A percentile compares a stretch with the other conserved stretches of the same genome.
Evolutionary conservation across 2,329 filamentous ascomycete species (phyloP).

Genomic region (Annulohypoxylon truncatum): DNA sequence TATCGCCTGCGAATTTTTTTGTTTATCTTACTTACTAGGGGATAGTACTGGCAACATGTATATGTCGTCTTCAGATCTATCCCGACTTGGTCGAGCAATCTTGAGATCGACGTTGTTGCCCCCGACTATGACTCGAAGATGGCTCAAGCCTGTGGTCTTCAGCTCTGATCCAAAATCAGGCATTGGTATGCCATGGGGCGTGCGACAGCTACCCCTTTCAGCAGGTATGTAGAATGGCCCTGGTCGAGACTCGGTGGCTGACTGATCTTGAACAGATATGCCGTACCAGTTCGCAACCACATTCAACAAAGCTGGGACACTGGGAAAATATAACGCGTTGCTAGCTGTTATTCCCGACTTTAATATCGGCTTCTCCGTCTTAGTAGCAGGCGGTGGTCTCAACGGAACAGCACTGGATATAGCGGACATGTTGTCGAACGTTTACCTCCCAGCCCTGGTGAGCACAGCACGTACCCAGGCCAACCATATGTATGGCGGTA

Average conservation of each 20-base stretch:
- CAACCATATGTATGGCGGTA: conserved; percentile 44
- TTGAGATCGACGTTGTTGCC: conserved; percentile 49
- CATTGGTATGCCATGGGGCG: conserved; percentile 52
- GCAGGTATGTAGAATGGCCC: conserved; percentile 26
- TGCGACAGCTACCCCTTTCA: conserved; percentile 46
- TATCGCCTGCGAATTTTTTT: background rate
- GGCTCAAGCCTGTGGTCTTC: conserved; percentile 50
- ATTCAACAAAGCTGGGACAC: conserved; percentile 51
- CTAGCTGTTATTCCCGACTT: conserved; percentile 52
- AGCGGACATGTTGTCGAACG: conserved; percentile 49
- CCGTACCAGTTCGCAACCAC: conserved; percentile 48
- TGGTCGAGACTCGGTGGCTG: background rate
- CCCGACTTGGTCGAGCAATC: conserved; percentile 49
- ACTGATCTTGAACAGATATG: conserved; percentile 30
- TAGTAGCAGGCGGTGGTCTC: conserved; percentile 48
- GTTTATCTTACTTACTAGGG: background rate
- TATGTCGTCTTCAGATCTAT: conserved; percentile 48
- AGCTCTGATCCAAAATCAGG: conserved; percentile 47
- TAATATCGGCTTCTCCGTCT: conserved; percentile 50
- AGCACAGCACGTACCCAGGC: conserved; percentile 47
- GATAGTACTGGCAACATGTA: conserved; percentile 52
- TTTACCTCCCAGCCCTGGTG: conserved; percentile 48
- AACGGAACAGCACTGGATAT: conserved; percentile 45
- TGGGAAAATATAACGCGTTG: conserved; percentile 50
- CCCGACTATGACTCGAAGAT: conserved; percentile 49